A percentile compares a stretch with the other conserved stretches of the same genome.
These are phyloP conservation scores for Hanseniaspora meyeri DNA, from an alignment of 805 yeast genomes.

Conservation along the genomic window DNA sequence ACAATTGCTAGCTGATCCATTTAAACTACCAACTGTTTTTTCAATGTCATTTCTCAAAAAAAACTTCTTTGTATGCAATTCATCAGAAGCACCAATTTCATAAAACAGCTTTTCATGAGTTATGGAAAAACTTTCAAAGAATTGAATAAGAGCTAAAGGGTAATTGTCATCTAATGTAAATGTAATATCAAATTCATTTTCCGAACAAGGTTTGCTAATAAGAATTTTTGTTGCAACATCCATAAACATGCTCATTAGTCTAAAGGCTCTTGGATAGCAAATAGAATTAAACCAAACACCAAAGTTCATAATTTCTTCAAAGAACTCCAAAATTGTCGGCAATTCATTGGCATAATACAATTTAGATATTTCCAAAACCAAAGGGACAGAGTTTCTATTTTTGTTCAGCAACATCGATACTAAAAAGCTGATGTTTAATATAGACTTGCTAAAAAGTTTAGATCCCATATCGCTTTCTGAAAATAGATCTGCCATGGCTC, in stretches of 20 bases:
- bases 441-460: background rate
- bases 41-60: constrained; percentile 6
- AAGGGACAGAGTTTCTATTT: background rate
- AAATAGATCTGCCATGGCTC: background rate
- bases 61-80: background rate
- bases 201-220: background rate
- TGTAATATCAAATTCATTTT: background rate
- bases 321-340: background rate
- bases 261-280: background rate
- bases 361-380: background rate
- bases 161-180: background rate
- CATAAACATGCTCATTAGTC: background rate
- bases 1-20: background rate
- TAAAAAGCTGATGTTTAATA: background rate
- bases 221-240: background rate
- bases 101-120: background rate
- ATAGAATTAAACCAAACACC: background rate
- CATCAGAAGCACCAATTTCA: background rate
- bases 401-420: background rate
- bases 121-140: background rate
- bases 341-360: background rate
- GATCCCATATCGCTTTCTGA: background rate
- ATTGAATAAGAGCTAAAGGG: background rate
- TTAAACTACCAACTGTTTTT: background rate
- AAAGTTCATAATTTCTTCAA: background rate